Conservation (phyloP, 2,329 filamentous ascomycete genomes). For the Ascochyta clinopodiicola region DNA sequence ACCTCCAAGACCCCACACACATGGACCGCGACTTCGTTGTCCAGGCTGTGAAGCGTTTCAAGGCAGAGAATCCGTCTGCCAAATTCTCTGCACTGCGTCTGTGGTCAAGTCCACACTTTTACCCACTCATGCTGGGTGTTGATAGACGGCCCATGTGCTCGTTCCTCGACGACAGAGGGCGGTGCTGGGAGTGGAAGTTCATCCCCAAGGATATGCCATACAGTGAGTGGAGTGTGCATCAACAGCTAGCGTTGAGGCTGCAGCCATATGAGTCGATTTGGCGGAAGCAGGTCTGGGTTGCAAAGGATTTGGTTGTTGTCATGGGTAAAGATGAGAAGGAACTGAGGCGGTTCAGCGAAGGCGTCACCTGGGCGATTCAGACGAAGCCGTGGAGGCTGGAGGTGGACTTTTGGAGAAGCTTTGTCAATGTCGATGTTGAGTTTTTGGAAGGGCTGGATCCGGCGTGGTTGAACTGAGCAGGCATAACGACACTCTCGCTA, state of each 20-base stretch:
- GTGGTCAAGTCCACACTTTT: conserved; percentile 59
- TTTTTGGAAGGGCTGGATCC: conserved; percentile 54
- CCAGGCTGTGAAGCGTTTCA: conserved; percentile 40
- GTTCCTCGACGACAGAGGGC: conserved; percentile 53
- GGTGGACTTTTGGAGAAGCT: conserved; percentile 60
- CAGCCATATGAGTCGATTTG: conserved; percentile 42
- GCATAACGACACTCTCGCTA: too few species aligned
- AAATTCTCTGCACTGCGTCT: conserved; percentile 55
- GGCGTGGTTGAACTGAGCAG: conserved; percentile 44
- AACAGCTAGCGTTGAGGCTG: conserved; percentile 43
- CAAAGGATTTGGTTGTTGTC: conserved; percentile 55
- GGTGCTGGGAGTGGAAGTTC: conserved; percentile 58
- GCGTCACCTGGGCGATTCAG: conserved; percentile 55
- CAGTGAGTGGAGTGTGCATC: conserved; percentile 54
- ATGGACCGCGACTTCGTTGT: conserved; percentile 45
- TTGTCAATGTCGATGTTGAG: conserved; percentile 55
- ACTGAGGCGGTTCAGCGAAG: conserved; percentile 48
- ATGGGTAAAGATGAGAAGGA: conserved; percentile 55
- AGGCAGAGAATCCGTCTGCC: conserved; percentile 28
- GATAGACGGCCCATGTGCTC: conserved; percentile 44
- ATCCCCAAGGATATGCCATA: conserved; percentile 56
- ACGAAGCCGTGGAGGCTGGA: conserved; percentile 58
- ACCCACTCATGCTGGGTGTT: conserved; percentile 54
- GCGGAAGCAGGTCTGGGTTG: conserved; percentile 48
- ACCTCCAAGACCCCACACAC: conserved; percentile 43